Evolutionary conservation across 306 rosid species (phyloP).

Genomic region (Coriaria nepalensis): DNA sequence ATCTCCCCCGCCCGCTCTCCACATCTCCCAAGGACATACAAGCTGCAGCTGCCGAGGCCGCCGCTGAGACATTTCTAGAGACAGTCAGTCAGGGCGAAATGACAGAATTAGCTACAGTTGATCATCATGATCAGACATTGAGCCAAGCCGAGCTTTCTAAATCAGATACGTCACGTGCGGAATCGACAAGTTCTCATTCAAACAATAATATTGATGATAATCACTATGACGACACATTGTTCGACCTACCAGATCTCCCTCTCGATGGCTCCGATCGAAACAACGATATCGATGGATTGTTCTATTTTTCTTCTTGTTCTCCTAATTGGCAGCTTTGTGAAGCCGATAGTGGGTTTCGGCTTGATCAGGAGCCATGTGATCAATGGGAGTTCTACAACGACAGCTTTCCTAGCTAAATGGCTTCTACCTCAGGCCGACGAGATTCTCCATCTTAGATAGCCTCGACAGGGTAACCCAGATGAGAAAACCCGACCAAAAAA

Average conservation of each 20-base stretch:
- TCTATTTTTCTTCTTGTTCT: slow-evolving; percentile 19
- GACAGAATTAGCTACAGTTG: background rate
- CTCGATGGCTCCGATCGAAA: slow-evolving; percentile 14
- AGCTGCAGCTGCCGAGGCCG: slow-evolving; percentile 5
- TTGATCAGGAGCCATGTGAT: slow-evolving; percentile 37
- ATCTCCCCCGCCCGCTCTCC: slow-evolving; percentile 8
- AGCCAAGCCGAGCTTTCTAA: background rate
- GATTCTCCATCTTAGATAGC: too few species aligned
- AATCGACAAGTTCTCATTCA: background rate
- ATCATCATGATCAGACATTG: background rate
- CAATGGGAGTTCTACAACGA: slow-evolving; percentile 33
- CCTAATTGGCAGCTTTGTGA: slow-evolving; percentile 50
- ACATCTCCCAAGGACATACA: slow-evolving; percentile 8
- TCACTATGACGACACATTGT: slow-evolving; percentile 1
- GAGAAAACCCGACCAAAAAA: too few species aligned
- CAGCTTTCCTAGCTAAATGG: background rate
- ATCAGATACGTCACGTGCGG: background rate
- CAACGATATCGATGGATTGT: slow-evolving; percentile 17
- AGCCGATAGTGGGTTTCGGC: slow-evolving; percentile 35
- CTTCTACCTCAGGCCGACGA: too few species aligned
- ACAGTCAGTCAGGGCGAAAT: too few species aligned
- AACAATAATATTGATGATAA: background rate
- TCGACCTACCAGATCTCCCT: slow-evolving; percentile 12
- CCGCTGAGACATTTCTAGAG: background rate
- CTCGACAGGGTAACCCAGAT: too few species aligned